Conservation (phyloP, 495 filamentous ascomycete genomes). For the Cetradonia linearis region DNA sequence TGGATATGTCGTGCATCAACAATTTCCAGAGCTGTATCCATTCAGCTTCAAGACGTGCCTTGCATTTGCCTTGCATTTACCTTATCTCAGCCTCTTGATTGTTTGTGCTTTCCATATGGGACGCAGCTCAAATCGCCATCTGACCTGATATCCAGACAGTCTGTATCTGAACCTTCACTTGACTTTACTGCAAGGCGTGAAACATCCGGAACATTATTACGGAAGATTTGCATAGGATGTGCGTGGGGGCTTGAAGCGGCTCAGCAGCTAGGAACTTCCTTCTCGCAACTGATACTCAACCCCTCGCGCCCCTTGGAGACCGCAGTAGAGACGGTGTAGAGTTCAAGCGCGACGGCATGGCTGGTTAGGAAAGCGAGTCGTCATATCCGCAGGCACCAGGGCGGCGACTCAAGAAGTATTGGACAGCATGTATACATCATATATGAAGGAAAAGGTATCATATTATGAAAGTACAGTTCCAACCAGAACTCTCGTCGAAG, state of each 20-base stretch:
- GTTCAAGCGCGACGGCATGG: background rate
- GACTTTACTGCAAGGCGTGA: background rate
- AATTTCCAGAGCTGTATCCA: background rate
- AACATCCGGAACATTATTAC: background rate
- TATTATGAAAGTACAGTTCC: no score
- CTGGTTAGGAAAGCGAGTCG: background rate
- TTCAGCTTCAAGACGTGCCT: background rate
- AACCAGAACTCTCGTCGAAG: no score
- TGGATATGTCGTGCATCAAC: background rate
- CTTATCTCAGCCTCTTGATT: background rate
- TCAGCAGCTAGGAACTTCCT: background rate
- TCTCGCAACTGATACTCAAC: background rate
- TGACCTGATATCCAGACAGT: background rate
- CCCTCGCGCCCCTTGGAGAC: background rate
- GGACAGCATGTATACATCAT: no score
- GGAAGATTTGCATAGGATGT: background rate
- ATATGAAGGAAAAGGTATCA: no score
- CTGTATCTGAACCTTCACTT: background rate
- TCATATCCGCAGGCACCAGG: no score
- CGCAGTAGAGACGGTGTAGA: background rate
- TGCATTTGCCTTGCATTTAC: background rate
- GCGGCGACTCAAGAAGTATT: no score
- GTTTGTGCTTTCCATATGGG: background rate
- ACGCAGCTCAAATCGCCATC: background rate
- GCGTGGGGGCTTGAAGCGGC: conserved; percentile 1